Evolutionary conservation across 2,329 filamentous ascomycete species (phyloP).

Genomic region (Aspergillus sclerotialis): DNA sequence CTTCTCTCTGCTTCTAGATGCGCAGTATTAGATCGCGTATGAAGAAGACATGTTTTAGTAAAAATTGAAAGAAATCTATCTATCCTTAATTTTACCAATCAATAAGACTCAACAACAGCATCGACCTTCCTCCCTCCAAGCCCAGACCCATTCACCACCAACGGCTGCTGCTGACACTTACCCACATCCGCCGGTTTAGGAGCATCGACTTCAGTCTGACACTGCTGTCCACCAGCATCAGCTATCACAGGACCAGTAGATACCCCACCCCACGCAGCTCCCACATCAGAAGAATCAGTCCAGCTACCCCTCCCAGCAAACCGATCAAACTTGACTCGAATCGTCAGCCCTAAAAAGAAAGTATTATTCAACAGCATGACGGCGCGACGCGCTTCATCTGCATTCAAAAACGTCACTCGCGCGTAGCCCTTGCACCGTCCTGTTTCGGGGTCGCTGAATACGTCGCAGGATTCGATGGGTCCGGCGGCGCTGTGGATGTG

Average conservation of each 20-base stretch:
- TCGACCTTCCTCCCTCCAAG: constrained; percentile 13
- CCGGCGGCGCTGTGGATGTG: constrained; percentile 22
- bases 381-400: constrained; percentile 30
- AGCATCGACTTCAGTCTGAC: too few species aligned
- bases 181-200: constrained; percentile 3
- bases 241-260: constrained; percentile 1
- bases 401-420: constrained; percentile 23
- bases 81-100: not conserved
- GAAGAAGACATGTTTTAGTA: not conserved
- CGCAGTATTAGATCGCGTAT: not conserved
- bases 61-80: too few species aligned
- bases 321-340: constrained; percentile 27
- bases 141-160: constrained; percentile 29
- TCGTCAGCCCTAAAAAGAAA: constrained; percentile 24
- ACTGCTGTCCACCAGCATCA: not conserved
- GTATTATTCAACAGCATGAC: constrained; percentile 26
- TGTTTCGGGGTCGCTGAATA: constrained; percentile 17
- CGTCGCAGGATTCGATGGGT: constrained; percentile 25
- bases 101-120: constrained; percentile 2
- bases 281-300: too few species aligned
- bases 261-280: too few species aligned
- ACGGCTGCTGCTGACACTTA: constrained; percentile 19
- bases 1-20: too few species aligned
- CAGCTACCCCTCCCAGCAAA: too few species aligned
- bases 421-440: constrained; percentile 17